These are phyloP conservation scores for Capsicum pubescens DNA, from an alignment of 257 asterid genomes.

Conservation along the genomic window DNA sequence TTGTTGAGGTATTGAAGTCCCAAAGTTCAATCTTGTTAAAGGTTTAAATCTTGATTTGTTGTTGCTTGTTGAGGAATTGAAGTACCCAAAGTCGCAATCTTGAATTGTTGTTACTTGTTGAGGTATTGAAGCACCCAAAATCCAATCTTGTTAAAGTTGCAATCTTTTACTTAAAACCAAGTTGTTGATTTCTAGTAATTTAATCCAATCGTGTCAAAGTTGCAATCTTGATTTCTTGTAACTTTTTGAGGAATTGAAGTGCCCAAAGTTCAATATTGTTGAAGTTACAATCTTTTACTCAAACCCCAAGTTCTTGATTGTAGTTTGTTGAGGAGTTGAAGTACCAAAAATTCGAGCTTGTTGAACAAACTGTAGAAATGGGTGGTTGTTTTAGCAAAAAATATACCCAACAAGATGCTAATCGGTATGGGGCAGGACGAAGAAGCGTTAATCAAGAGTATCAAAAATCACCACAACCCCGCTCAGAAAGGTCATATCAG, in stretches of 20 bases:
- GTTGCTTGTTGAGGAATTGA: too few species aligned
- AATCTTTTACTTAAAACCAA: background rate
- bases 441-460: constrained; percentile 36
- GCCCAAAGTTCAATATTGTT: background rate
- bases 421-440: constrained; percentile 46
- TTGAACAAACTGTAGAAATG: constrained; percentile 37
- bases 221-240: background rate
- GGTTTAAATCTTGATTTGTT: too few species aligned
- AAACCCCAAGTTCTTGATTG: constrained; percentile 12
- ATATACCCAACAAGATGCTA: constrained; percentile 39
- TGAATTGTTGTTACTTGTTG: background rate
- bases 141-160: constrained; percentile 30
- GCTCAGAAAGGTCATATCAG: constrained; percentile 27
- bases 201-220: constrained; percentile 38
- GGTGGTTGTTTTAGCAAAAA: constrained; percentile 70
- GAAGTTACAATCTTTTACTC: background rate
- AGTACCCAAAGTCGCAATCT: background rate
- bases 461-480: constrained; percentile 33
- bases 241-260: background rate
- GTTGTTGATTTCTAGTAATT: too few species aligned
- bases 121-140: constrained; percentile 24
- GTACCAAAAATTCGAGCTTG: constrained; percentile 43
- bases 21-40: constrained; percentile 43
- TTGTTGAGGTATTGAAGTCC: too few species aligned
- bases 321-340: constrained; percentile 24